Conservation (phyloP, 805 yeast genomes). For the Saccharomyces mikatae region DNA sequence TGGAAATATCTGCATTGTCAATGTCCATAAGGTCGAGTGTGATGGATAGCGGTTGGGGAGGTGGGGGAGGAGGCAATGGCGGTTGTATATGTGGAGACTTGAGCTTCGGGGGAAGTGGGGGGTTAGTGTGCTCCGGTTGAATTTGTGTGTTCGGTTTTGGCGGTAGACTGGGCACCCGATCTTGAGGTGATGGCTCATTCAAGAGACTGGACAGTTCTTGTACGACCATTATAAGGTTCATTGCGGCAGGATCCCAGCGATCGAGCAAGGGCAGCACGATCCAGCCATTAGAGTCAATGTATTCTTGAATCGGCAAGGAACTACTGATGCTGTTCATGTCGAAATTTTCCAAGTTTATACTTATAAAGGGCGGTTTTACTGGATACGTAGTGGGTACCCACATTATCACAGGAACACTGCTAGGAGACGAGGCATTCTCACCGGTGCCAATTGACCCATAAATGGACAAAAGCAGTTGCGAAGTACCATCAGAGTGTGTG, state of each 20-base stretch:
- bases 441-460: conserved; percentile 37
- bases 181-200: neutral
- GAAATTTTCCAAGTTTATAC: conserved; percentile 44
- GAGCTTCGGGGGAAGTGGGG: conserved; percentile 2
- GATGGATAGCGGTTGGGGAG: conserved; percentile 8
- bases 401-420: conserved; percentile 52
- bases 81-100: neutral
- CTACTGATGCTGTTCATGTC: conserved; percentile 36
- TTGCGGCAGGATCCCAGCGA: conserved; percentile 41
- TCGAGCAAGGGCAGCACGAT: conserved; percentile 62
- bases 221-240: conserved; percentile 8
- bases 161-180: neutral
- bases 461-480: conserved; percentile 53
- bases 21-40: neutral
- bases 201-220: conserved; percentile 3
- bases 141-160: neutral
- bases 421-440: conserved; percentile 3
- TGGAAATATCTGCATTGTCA: neutral
- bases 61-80: conserved; percentile 8
- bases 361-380: conserved; percentile 54
- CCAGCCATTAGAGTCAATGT: conserved; percentile 62
- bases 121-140: neutral
- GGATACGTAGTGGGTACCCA: conserved; percentile 80
- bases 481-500: conserved; percentile 49
- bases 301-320: conserved; percentile 41